Base-by-base conservation (phyloP, 306 rosid species). In the Lablab purpureus region DNA sequence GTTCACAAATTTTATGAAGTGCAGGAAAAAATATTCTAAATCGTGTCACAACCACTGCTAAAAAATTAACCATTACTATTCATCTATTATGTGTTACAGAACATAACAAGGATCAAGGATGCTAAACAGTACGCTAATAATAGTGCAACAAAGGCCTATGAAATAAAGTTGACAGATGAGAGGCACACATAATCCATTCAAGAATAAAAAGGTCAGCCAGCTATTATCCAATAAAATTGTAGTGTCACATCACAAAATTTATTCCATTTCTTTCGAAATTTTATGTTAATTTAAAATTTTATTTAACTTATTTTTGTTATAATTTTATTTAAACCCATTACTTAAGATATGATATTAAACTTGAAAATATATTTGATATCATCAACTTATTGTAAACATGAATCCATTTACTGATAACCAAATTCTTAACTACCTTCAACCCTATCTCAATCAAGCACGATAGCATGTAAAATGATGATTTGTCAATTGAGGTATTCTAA, bases 401-500 rank as follows among this genome's bases (percentile, higher is more conserved):
- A 32, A 2, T 4, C 52, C 15, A 14, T 12, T 46, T 46, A 13
- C 10, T 6, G 4, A 17, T 50, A 50, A 49, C 10, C 55, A 5
- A 7, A 50, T 6, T 10, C 22, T 50, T 50, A 5, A 51, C 19
- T n/a, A 18, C 25, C 58, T 51, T 2, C 11, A 7, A 50, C 12
- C 52, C 58, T n/a, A n/a, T 7, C 41, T 12, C 28, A 65, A 19
- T 10, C 60, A 34, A 75, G 19, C n/a, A 46, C 27, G 12, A 22
- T 60, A 30, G 50, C 19, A 40, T 47, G 50, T 10, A 45, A 10
- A 34, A 60, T 13, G 23, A 18, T 68, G 49, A 43, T 55, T 56
- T 80, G 43, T 21, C 55, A n/a, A 79, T 50, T 79, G 23, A 73
- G 76, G 50, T 62, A 71, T 69, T 68, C 32, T 66, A 78, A 18